Evolutionary conservation across 352 stramenopile species (phyloP).

Genomic region (Elongisporangium senticosum): DNA sequence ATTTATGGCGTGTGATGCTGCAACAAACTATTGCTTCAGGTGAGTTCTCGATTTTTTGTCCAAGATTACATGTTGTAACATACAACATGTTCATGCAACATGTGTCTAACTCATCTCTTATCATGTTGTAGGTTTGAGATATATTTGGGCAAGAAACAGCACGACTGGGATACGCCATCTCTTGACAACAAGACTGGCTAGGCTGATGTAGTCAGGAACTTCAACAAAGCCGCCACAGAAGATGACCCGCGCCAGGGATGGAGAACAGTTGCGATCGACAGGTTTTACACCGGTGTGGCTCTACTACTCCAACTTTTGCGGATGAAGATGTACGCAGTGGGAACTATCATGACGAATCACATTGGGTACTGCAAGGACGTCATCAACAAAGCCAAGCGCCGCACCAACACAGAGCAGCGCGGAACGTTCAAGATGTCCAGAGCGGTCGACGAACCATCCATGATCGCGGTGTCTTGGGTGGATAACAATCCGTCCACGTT

Average conservation of each 20-base stretch:
- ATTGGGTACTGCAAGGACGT: not conserved
- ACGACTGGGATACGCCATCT: not conserved
- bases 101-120: not conserved
- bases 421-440: not conserved
- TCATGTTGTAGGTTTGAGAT: conserved; percentile 3
- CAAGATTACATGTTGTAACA: not conserved
- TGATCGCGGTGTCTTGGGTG: not conserved
- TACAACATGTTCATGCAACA: not conserved
- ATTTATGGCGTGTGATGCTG: not conserved
- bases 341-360: conserved; percentile 3
- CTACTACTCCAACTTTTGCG: not conserved
- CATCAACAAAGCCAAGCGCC: not conserved
- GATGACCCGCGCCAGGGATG: not conserved
- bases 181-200: too few species aligned
- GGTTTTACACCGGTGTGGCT: conserved; percentile 1
- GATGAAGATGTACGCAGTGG: conserved; percentile 1
- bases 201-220: too few species aligned
- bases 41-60: not conserved
- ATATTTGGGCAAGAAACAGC: not conserved
- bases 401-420: too few species aligned
- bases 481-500: conserved; percentile 2
- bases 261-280: not conserved
- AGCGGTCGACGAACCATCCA: not conserved
- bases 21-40: conserved; percentile 2
- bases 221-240: not conserved